These are phyloP conservation scores for Apophysomyces ossiformis DNA, from an alignment of 371 early-diverging fungal genomes.

Conservation along the genomic window DNA sequence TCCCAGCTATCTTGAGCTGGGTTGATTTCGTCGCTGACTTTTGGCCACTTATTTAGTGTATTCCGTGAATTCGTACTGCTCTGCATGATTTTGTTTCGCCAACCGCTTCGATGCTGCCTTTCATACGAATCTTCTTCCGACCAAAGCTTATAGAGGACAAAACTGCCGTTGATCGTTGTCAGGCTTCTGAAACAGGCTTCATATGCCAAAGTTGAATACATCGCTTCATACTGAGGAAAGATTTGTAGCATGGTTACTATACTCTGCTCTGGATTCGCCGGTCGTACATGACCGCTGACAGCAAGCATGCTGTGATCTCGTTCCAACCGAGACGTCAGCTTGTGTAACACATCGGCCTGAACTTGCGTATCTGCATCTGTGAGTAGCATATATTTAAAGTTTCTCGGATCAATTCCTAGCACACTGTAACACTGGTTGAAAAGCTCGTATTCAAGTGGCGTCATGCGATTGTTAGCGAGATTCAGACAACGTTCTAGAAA, in stretches of 20 bases:
- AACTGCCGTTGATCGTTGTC: conserved; percentile 45
- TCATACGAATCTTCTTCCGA: conserved; percentile 22
- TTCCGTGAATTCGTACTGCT: conserved; percentile 10
- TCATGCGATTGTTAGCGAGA: conserved; percentile 40
- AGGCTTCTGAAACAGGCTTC: conserved; percentile 50
- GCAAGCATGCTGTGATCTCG: conserved; percentile 44
- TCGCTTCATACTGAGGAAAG: conserved; percentile 47
- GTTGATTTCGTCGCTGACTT: conserved; percentile 44
- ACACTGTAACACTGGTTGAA: conserved; percentile 53
- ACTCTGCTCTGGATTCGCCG: conserved; percentile 53
- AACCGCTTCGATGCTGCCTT: background rate
- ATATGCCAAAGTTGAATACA: conserved; percentile 46
- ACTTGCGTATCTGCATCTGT: conserved; percentile 53
- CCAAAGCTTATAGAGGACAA: conserved; percentile 55
- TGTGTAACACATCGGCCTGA: conserved; percentile 38
- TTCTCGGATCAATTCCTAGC: conserved; percentile 49
- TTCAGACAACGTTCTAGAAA: conserved; percentile 56
- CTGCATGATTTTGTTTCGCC: background rate
- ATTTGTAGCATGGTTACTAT: conserved; percentile 55
- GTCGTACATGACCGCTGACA: conserved; percentile 53
- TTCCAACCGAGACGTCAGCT: conserved; percentile 40
- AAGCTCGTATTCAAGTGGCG: conserved; percentile 51
- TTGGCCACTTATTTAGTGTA: conserved; percentile 33
- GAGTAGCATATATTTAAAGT: conserved; percentile 52
- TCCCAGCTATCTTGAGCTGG: conserved; percentile 27